phyloP scores from a whole-genome alignment of 1,139 yeast genomes.

The Eremothecium cymbalariae region DNA sequence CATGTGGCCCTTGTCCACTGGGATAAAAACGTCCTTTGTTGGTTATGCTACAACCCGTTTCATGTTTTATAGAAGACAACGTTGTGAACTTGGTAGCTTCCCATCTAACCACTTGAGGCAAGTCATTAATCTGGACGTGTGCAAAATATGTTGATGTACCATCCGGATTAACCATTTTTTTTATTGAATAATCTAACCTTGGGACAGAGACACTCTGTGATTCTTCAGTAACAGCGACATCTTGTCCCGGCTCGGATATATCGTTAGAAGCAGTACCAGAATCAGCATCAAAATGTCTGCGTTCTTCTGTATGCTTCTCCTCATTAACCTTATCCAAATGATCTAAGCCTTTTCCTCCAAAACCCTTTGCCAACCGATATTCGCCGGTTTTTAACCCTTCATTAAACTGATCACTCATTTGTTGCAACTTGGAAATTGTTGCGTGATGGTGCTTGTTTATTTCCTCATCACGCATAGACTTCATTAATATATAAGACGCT shows the following conservation, averaged over 20 bases:
- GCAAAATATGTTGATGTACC: conserved; percentile 63
- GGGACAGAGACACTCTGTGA: conserved; percentile 57
- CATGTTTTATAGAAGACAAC: conserved; percentile 57
- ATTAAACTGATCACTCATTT: conserved; percentile 50
- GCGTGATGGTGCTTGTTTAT: conserved; percentile 37
- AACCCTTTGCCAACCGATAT: conserved; percentile 64
- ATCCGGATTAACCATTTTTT: conserved; percentile 34
- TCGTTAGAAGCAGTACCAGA: conserved; percentile 1
- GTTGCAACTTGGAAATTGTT: conserved; percentile 34
- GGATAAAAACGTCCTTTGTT: conserved; percentile 75
- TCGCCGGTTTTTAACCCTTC: conserved; percentile 62
- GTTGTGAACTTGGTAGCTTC: conserved; percentile 64
- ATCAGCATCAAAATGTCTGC: conserved; percentile 29
- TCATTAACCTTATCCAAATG: conserved; percentile 66
- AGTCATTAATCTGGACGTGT: conserved; percentile 68
- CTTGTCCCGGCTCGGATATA: conserved; percentile 25
- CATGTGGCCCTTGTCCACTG: conserved; percentile 39
- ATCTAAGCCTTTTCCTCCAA: conserved; percentile 90
- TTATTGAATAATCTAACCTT: conserved; percentile 34
- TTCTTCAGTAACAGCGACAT: conserved; percentile 31
- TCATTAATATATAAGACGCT: conserved; percentile 57
- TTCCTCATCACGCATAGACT: conserved; percentile 51
- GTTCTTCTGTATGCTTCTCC: conserved; percentile 44
- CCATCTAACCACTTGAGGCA: conserved; percentile 83
- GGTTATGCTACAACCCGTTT: conserved; percentile 72